Evolutionary conservation across 208 protist genomes (phyloP).

Genomic region (Trichomonas vaginalis): DNA sequence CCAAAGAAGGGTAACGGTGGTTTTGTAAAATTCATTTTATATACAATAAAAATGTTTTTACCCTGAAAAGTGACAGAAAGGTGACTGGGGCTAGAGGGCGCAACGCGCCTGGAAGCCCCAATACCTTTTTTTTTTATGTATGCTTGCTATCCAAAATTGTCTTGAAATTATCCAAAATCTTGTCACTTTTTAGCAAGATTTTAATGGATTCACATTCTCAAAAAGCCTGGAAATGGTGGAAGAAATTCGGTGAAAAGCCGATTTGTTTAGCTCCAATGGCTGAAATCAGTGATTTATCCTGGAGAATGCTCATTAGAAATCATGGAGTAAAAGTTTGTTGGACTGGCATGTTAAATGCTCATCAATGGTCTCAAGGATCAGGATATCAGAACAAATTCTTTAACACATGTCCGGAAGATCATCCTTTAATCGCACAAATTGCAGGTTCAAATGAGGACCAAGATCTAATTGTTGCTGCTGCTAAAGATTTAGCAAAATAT

Average conservation of each 20-base stretch:
- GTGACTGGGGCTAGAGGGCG: too few relatives aligned
- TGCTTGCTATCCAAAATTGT: too few relatives aligned
- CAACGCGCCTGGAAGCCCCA: too few relatives aligned
- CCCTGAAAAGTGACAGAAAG: too few relatives aligned
- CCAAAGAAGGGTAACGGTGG: too few relatives aligned
- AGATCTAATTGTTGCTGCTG: constrained; percentile 7
- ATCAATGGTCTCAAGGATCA: neutral
- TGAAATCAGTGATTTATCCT: constrained; percentile 31
- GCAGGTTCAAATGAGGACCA: constrained; percentile 27
- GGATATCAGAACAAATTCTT: neutral
- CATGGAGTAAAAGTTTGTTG: neutral
- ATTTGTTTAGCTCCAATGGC: constrained; percentile 32
- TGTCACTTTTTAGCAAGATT: too few relatives aligned
- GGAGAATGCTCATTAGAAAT: constrained; percentile 22
- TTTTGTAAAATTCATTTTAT: too few relatives aligned
- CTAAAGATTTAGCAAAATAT: neutral
- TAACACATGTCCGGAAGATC: constrained; percentile 19
- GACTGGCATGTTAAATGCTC: neutral
- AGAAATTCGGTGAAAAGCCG: neutral
- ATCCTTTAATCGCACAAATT: constrained; percentile 31
- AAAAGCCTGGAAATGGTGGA: neutral
- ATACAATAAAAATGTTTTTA: too few relatives aligned
- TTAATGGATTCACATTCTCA: neutral
- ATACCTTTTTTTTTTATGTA: too few relatives aligned
- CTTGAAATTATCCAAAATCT: too few relatives aligned